phyloP scores from a whole-genome alignment of 2,329 filamentous ascomycete species.

The Colletotrichum tropicale region DNA sequence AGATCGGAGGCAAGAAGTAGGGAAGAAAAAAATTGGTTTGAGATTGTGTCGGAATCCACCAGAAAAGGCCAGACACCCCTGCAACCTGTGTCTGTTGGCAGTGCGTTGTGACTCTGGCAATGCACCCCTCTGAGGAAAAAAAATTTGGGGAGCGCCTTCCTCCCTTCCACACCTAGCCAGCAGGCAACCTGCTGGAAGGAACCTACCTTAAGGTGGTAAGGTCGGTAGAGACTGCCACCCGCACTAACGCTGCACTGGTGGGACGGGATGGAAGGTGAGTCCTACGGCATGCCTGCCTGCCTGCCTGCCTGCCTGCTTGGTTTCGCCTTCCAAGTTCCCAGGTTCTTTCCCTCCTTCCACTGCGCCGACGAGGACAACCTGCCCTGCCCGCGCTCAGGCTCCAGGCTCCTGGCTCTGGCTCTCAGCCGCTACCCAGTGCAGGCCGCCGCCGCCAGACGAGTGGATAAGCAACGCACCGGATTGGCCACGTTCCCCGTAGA shows the following conservation, averaged over 20 bases:
- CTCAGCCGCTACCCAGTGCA: slow-evolving; percentile 1
- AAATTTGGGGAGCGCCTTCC: slow-evolving; percentile 6
- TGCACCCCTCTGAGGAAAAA: not conserved
- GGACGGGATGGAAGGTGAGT: not conserved
- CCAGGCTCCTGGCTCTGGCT: not conserved
- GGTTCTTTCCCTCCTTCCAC: not conserved
- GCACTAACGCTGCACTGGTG: not conserved
- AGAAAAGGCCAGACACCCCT: slow-evolving; percentile 32
- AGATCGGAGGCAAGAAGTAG: slow-evolving; percentile 33
- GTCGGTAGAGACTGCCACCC: not conserved
- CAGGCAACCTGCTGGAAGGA: not conserved
- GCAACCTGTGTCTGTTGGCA: slow-evolving; percentile 10
- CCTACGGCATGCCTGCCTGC: not conserved
- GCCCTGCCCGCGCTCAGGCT: not conserved
- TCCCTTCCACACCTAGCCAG: not conserved
- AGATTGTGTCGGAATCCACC: slow-evolving; percentile 30
- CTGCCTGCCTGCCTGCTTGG: not conserved
- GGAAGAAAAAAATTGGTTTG: slow-evolving; percentile 37
- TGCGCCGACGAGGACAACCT: not conserved
- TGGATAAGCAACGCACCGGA: slow-evolving; percentile 15
- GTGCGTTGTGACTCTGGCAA: not conserved
- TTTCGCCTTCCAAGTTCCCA: not conserved
- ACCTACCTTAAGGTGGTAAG: not conserved
- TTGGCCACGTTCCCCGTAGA: slow-evolving; percentile 4
- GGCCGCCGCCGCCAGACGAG: not conserved